Base-by-base conservation (phyloP, 768 basidiomycete species). In the Gelatoporia subvermispora region DNA sequence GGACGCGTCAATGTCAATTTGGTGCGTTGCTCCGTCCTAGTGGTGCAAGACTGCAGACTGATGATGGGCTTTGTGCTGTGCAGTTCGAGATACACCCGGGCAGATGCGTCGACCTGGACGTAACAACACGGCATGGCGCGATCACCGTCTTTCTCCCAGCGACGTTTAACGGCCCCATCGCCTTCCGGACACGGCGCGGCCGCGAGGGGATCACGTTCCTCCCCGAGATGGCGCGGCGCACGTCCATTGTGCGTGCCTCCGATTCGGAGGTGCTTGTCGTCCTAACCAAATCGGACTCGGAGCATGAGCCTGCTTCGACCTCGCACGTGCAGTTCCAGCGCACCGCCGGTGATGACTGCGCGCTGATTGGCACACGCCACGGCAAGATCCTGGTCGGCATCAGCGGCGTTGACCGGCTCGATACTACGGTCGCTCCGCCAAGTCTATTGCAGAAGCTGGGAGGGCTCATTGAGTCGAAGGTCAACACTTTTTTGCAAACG, bases 1-100 rank as follows among this genome's bases (percentile, higher is more conserved):
- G 61, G 59, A 1, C 53, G 49, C 16, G 50, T 60, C 18, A 54
- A 53, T 21, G 31, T 59, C 21, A 56, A 60, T 35, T 22, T 62
- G 34, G 60, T 59, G 34, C 35, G 60, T 35, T 31, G 13, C 13
- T 8, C 31, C 37, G 7, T 2, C 1, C 2, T 38, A 8, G 8
- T 16, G 16, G 5, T 7, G 20, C 5, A 20, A 38, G 37, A 38
- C 16, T 38, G 37, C 37, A 16, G 16, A 20, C 16, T 38, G 16
- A 5, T 38, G 16, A n/a, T n/a, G n/a, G n/a, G n/a, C n/a, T 8
- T 20, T 7, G 7, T 20, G 8, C n/a, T 31, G 16, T 13, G 8
- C 42, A 54, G 53, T 51, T 52, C 38, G 44, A 47, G 13, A 20
- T 55, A 1, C 50, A 55, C 20, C 41, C 45, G 2, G 25, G 31